Base-by-base conservation (phyloP, 1,284 basidiomycete species). In the Cryptococcus jaspeensis region DNA sequence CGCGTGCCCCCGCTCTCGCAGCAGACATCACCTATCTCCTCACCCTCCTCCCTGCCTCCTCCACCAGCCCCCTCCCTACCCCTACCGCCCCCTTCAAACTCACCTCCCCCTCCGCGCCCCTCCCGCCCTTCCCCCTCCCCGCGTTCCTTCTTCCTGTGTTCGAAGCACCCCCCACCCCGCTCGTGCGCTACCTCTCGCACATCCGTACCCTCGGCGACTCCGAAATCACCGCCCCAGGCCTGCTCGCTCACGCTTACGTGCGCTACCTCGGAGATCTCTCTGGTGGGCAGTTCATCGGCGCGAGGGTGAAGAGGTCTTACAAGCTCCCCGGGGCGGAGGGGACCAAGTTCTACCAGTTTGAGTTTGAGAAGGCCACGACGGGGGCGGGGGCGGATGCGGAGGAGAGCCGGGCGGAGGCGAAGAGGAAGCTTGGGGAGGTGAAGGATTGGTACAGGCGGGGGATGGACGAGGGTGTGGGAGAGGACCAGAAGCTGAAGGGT, bases 221-320 rank as follows among this genome's bases (percentile, higher is more conserved):
- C 8, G 68, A 79, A 43, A 73, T 80, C 41, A 56, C 71, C 4
- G 82, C 85, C 53, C 83, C 85, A 0, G 76, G 82, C 1, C 82
- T 92, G 22, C 81, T 92, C 15, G 85, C 89, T 0, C 89, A 92
- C 73, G 82, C 88, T 0, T 91, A 91, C 69, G 87, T 90, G 16
- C 83, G 89, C 38, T 92, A 92, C 76, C 82, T 92, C n/a, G 90
- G 89, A 55, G 90, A 92, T 74, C 80, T 92, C 36, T 87, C 85
- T 47, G 90, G 90, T 16, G 90, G 90, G 0, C 90, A 92, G 78
- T 81, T 84, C 60, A 87, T 92, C 65, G 81, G 84, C 32, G 80
- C 83, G 40, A 80, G 80, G 41, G 77, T 90, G 22, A 80, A 81
- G 18, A 87, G 87, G 74, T 83, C 86, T 12, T 90, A 90, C 69